Base-by-base conservation (phyloP, 768 basidiomycete species). In the Kwoniella pini region DNA sequence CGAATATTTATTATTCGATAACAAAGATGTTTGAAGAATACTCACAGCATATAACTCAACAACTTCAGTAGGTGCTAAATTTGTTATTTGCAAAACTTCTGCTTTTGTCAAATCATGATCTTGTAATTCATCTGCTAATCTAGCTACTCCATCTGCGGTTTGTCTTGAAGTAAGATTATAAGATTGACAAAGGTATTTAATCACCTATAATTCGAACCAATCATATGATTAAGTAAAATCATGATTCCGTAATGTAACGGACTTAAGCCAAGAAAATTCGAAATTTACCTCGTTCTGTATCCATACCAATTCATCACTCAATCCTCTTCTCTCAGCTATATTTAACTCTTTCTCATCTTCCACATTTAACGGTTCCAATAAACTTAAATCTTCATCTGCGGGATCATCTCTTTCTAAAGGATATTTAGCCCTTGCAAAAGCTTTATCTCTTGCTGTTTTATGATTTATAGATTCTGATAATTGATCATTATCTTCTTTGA, bases 1-100 rank as follows among this genome's bases (percentile, higher is more conserved):
- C n/a, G n/a, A n/a, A n/a, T n/a, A n/a, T n/a, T n/a, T n/a, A n/a
- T n/a, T n/a, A n/a, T n/a, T n/a, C n/a, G n/a, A n/a, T n/a, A n/a
- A n/a, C n/a, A n/a, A n/a, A n/a, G n/a, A n/a, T n/a, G n/a, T n/a
- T n/a, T n/a, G n/a, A n/a, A n/a, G n/a, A n/a, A n/a, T n/a, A 60
- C 90, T 45, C 65, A 94, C 92, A 57, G 90, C 88, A 71, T 96
- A 94, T 24, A 96, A 85, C 75, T 93, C 90, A 24, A 95, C 90
- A 0, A 86, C 81, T 46, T 86, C 83, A 6, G 85, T 87, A 1
- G 94, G 94, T 0, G 87, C 88, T 4, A 95, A 82, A 71, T 97
- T 96, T n/a, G 91, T 87, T 33, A 96, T 83, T 71, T 94, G 91
- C 2, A 96, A 82, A 72, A 93, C 92, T 81, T 97, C 94, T 2